A percentile compares a stretch with the other conserved stretches of the same genome.
phyloP scores from a whole-genome alignment of 768 basidiomycete species.

The Mycena leptocephala region DNA sequence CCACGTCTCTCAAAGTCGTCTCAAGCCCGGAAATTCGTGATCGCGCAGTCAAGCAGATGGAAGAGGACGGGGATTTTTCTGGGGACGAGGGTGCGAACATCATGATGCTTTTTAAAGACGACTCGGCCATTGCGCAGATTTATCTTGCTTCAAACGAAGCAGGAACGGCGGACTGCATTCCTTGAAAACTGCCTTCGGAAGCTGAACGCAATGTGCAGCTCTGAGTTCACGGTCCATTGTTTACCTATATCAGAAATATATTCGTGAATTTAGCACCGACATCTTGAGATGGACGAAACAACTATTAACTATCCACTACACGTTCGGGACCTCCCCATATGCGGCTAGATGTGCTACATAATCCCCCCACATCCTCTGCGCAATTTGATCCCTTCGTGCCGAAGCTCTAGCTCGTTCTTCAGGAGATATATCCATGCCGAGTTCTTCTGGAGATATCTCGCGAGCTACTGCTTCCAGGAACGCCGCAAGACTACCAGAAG shows the following conservation, averaged over 20 bases:
- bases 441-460: slow-evolving; percentile 11
- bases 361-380: slow-evolving; percentile 19
- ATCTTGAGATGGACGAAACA: too few relatives aligned
- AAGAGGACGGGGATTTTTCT: slow-evolving; percentile 26
- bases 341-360: neutral
- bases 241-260: neutral
- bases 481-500: neutral
- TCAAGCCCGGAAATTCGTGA: slow-evolving; percentile 17
- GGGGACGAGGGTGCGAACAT: neutral
- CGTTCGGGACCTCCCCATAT: neutral
- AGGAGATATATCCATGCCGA: neutral
- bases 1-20: neutral
- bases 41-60: slow-evolving; percentile 8
- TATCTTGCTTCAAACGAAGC: slow-evolving; percentile 2
- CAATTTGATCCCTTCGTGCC: slow-evolving; percentile 2
- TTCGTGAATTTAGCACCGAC: too few relatives aligned
- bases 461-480: neutral
- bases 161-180: slow-evolving; percentile 6
- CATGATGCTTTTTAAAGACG: slow-evolving; percentile 10
- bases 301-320: neutral
- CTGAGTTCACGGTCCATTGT: too few relatives aligned
- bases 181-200: too few relatives aligned
- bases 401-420: neutral
- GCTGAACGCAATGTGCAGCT: too few relatives aligned
- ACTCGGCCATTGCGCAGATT: slow-evolving; percentile 16